Percentiles rank a stretch among this genome's conserved stretches.
These are phyloP conservation scores for Ophiostoma quercus DNA, from an alignment of 2,329 filamentous ascomycete species.

Conservation along the genomic window DNA sequence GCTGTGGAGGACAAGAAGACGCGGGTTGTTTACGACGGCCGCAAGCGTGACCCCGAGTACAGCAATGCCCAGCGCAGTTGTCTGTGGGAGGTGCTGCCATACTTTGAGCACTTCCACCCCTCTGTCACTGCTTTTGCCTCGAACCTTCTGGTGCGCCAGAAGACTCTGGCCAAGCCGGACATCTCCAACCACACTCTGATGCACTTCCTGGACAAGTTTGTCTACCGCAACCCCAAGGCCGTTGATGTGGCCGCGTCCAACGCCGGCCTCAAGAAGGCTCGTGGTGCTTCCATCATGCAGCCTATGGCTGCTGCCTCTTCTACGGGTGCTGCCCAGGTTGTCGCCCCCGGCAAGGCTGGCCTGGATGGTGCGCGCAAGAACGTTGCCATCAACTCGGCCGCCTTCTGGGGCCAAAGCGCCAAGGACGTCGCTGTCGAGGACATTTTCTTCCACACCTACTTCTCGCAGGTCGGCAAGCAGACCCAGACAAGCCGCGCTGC, in stretches of 20 bases:
- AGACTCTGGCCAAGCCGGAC: conserved; percentile 81
- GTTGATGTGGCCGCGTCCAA: conserved; percentile 35
- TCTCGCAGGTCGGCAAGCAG: conserved; percentile 65
- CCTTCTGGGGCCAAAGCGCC: conserved; percentile 88
- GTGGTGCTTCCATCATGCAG: conserved; percentile 94
- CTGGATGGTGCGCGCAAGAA: conserved; percentile 33
- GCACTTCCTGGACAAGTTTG: conserved; percentile 94
- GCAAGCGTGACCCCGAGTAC: conserved; percentile 86
- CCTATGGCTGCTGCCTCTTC: conserved; percentile 57
- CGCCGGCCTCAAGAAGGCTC: conserved; percentile 38
- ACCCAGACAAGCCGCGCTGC: conserved; percentile 51
- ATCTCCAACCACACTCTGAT: conserved; percentile 84
- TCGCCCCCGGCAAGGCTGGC: conserved; percentile 49
- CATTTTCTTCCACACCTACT: conserved; percentile 98
- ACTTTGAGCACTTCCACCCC: conserved; percentile 81
- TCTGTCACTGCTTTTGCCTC: conserved; percentile 81
- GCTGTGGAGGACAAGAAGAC: conserved; percentile 29
- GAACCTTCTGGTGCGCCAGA: conserved; percentile 62
- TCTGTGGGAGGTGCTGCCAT: conserved; percentile 79
- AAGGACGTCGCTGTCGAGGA: conserved; percentile 86
- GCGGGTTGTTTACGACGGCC: conserved; percentile 63
- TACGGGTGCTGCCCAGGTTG: conserved; percentile 44
- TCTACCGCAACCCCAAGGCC: conserved; percentile 89
- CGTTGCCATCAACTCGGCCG: conserved; percentile 68
- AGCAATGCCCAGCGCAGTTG: conserved; percentile 91